Percentiles rank a stretch among this genome's conserved stretches.
phyloP scores from a whole-genome alignment of 2,329 filamentous ascomycete genomes.

The Fusarium caatingaense region DNA sequence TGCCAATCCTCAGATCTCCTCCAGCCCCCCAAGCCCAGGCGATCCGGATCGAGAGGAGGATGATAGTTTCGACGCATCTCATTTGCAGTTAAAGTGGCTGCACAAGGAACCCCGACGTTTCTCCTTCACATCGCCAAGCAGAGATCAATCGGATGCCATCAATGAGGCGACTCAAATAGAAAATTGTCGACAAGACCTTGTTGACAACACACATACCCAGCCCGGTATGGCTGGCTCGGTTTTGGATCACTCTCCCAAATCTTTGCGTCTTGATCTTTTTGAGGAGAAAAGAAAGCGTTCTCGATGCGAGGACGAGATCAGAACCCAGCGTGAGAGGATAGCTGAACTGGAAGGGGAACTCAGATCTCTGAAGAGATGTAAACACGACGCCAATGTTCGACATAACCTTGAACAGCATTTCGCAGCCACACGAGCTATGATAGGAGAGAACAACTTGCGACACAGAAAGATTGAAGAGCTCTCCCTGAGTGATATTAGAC shows the following conservation, averaged over 20 bases:
- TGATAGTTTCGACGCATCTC: neutral
- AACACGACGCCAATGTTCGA: neutral
- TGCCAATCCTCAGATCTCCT: neutral
- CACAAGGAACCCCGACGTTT: neutral
- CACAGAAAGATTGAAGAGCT: neutral
- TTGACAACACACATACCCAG: neutral
- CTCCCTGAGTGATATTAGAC: neutral
- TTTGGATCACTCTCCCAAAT: neutral
- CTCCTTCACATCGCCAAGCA: neutral
- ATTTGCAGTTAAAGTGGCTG: neutral
- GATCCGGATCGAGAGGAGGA: neutral
- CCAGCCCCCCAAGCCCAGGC: neutral
- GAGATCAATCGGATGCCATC: neutral
- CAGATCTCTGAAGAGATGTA: neutral
- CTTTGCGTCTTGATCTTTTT: neutral
- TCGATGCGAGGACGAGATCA: neutral
- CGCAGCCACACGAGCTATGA: neutral
- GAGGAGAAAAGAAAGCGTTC: neutral
- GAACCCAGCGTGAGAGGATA: neutral
- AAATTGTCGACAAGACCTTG: too few species aligned
- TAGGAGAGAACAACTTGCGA: neutral
- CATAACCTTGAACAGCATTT: neutral
- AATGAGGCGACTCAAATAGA: neutral
- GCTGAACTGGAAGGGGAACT: neutral
- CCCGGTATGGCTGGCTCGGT: accelerated